These are phyloP conservation scores for Stachybotrys echinatus DNA, from an alignment of 2,329 filamentous ascomycete genomes.

Conservation along the genomic window DNA sequence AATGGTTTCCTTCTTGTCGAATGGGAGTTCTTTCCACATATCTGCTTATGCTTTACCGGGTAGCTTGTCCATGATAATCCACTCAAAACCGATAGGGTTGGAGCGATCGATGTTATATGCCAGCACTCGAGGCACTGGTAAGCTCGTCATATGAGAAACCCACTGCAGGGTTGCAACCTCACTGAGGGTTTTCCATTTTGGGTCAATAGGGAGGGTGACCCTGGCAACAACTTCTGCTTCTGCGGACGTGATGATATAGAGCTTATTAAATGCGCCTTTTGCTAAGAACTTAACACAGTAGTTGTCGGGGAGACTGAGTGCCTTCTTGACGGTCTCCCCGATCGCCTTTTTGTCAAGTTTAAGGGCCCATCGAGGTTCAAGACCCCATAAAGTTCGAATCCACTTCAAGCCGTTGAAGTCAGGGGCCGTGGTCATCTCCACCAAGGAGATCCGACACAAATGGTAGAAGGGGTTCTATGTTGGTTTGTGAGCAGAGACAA, in stretches of 20 bases:
- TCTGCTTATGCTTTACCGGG: constrained; percentile 18
- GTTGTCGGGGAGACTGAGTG: not conserved
- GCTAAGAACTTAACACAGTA: constrained; percentile 7
- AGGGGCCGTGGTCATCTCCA: not conserved
- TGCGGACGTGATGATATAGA: constrained; percentile 10
- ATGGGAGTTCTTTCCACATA: constrained; percentile 14
- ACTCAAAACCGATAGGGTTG: constrained; percentile 32
- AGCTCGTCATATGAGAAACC: constrained; percentile 18
- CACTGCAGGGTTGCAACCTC: constrained; percentile 34
- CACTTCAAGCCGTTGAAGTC: not conserved
- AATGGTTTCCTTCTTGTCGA: not conserved
- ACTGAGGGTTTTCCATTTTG: constrained; percentile 26
- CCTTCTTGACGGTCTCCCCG: not conserved
- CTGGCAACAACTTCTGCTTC: constrained; percentile 19
- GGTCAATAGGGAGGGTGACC: constrained; percentile 30
- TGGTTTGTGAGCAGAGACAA: not conserved
- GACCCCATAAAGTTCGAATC: constrained; percentile 1
- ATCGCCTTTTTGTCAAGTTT: constrained; percentile 6
- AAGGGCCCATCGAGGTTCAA: constrained; percentile 10
- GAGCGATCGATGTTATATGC: constrained; percentile 20
- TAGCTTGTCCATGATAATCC: constrained; percentile 31
- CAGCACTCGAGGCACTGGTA: constrained; percentile 27
- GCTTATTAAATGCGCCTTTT: constrained; percentile 16
- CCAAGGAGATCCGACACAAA: not conserved
- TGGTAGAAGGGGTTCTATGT: not conserved